phyloP scores from a whole-genome alignment of 2,329 filamentous ascomycete genomes.

The Phialemonium atrogriseum region DNA sequence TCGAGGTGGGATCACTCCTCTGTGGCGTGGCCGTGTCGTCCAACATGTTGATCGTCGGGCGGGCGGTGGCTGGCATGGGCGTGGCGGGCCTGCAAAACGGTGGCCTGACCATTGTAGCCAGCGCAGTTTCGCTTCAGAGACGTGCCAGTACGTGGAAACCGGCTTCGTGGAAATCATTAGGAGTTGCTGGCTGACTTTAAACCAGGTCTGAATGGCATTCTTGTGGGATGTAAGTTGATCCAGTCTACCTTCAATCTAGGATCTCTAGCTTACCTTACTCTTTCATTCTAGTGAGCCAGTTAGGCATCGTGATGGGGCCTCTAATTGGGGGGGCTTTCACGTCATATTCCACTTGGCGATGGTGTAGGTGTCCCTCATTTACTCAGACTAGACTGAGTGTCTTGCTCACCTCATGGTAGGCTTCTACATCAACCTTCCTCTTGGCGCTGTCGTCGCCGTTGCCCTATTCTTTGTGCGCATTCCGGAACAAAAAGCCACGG shows the following conservation, averaged over 20 bases:
- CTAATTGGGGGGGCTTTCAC: slow-evolving; percentile 35
- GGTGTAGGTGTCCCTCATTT: slow-evolving; percentile 24
- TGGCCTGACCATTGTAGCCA: slow-evolving; percentile 39
- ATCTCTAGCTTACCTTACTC: not conserved
- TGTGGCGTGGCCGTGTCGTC: slow-evolving; percentile 41
- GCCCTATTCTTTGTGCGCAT: slow-evolving; percentile 23
- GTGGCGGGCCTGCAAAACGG: slow-evolving; percentile 44
- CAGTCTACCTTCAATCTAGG: not conserved
- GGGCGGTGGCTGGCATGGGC: slow-evolving; percentile 45
- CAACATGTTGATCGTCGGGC: slow-evolving; percentile 44
- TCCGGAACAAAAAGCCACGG: slow-evolving; percentile 29
- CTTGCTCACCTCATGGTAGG: slow-evolving; percentile 13
- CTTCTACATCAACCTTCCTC: slow-evolving; percentile 39
- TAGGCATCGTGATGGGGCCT: slow-evolving; percentile 38
- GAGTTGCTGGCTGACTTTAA: too few species aligned
- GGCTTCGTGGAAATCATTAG: too few species aligned
- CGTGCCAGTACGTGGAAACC: too few species aligned
- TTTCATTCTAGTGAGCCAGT: slow-evolving; percentile 21
- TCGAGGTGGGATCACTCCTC: slow-evolving; percentile 48
- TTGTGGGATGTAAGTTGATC: slow-evolving; percentile 13
- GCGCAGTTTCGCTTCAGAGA: slow-evolving; percentile 27
- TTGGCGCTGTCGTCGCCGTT: slow-evolving; percentile 27
- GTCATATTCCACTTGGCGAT: slow-evolving; percentile 31
- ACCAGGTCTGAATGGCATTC: slow-evolving; percentile 12
- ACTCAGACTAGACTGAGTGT: not conserved